Evolutionary conservation across 768 basidiomycete species (phyloP), one percentile per base, ranked within the genome.

Genomic region (Astraeus odoratus): DNA sequence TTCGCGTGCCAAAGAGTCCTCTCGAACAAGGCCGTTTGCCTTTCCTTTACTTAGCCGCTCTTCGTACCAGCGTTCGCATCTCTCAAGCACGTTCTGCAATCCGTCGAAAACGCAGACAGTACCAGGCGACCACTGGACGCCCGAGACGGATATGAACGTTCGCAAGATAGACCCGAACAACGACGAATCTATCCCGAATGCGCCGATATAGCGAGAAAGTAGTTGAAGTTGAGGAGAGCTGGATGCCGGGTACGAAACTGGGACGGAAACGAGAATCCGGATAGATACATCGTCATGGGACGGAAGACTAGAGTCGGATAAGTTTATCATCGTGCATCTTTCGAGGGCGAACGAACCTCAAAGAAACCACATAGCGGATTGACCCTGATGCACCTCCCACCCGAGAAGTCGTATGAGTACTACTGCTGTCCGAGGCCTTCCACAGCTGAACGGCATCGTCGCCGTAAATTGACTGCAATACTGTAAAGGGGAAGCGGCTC

Each of bases 31-130:
- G 44, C 78, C 77, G 1, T 71, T 77, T 1, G 69, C 75, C 31
- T 71, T 77, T 42, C 78, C 78, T 20, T 63, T 67, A 53, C 67
- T 78, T 20, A 84, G 65, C 15, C 71, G 78, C n/a, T 81, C 77
- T 48, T 75, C 73, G 52, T 88, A 85, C 90, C 90, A 93, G 30
- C 58, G 55, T 19, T 72, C 67, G 50, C 81, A 83, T 13, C 70
- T 68, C 38, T 90, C 87, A 24, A 83, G 61, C 8, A 86, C 77
- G 54, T 71, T 79, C 62, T 91, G 87, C 22, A 93, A 63, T 9
- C 91, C 91, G 51, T 94, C 91, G 57, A 92, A 94, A 10, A 93
- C 84, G 51, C 86, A 90, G 15, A 92, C 81, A 1, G 70, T 72
- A 24, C 81, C 88, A 19, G 75, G 69, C 3, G 71, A 67, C 80